These are phyloP conservation scores for Ascosphaera aggregata DNA, from an alignment of 2,329 filamentous ascomycete species.

Conservation along the genomic window DNA sequence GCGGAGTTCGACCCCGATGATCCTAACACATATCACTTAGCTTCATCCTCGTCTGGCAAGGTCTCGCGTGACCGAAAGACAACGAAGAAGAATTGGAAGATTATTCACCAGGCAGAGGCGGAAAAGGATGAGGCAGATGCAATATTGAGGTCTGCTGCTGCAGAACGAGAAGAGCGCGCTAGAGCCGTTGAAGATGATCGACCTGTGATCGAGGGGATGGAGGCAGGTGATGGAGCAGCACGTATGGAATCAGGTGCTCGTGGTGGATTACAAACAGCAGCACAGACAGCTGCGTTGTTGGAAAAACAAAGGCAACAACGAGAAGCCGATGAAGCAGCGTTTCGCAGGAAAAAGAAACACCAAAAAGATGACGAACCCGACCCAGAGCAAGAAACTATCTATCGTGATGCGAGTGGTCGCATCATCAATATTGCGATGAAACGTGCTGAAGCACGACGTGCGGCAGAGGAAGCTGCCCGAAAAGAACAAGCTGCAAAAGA, in stretches of 20 bases:
- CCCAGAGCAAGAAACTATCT: constrained; percentile 16
- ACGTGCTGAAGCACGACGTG: constrained; percentile 61
- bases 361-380: constrained; percentile 1
- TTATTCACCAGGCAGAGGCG: constrained; percentile 30
- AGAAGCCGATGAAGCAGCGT: constrained; percentile 21
- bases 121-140: constrained; percentile 50
- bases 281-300: constrained; percentile 47
- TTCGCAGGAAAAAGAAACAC: constrained; percentile 3
- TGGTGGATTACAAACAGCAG: constrained; percentile 68
- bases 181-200: constrained; percentile 24
- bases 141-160: constrained; percentile 49
- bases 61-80: constrained; percentile 34
- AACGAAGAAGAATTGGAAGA: constrained; percentile 66
- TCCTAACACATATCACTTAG: constrained; percentile 7
- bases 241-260: constrained; percentile 74
- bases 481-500: constrained; percentile 44
- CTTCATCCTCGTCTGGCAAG: constrained; percentile 9
- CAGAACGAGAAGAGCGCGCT: constrained; percentile 34
- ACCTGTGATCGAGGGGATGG: constrained; percentile 19
- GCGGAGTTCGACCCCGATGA: constrained; percentile 14
- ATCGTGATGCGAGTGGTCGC: constrained; percentile 84
- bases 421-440: constrained; percentile 85
- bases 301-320: constrained; percentile 36
- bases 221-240: constrained; percentile 10
- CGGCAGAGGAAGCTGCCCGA: constrained; percentile 44